phyloP scores from a whole-genome alignment of 495 filamentous ascomycete species.

The Lichenothelia convexa region DNA sequence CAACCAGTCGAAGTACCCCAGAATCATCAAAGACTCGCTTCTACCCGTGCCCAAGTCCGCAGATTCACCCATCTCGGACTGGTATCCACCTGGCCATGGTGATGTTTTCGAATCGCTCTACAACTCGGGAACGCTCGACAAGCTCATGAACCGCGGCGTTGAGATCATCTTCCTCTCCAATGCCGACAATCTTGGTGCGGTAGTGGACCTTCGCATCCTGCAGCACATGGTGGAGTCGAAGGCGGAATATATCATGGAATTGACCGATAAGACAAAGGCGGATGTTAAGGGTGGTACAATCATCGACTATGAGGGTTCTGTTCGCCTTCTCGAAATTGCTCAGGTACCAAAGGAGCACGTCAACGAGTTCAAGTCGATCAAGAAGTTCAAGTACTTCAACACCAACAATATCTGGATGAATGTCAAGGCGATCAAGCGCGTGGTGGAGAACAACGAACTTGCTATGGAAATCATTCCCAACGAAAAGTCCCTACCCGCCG shows the following conservation, averaged over 20 bases:
- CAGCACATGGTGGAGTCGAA: constrained; percentile 97
- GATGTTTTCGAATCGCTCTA: constrained; percentile 99
- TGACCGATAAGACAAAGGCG: constrained; percentile 99
- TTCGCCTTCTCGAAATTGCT: constrained; percentile 91
- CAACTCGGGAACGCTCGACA: constrained; percentile 95
- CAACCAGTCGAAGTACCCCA: constrained; percentile 97
- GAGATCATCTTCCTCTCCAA: constrained; percentile 99
- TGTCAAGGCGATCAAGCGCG: constrained; percentile 90
- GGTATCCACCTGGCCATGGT: constrained; percentile 98
- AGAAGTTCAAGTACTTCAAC: constrained; percentile 99
- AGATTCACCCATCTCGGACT: constrained; percentile 80
- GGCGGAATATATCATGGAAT: constrained; percentile 97
- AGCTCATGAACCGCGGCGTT: constrained; percentile 82
- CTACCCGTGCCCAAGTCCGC: constrained; percentile 84
- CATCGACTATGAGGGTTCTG: constrained; percentile 95
- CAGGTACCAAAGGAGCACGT: constrained; percentile 99
- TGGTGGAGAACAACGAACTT: constrained; percentile 95
- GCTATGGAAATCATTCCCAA: constrained; percentile 99
- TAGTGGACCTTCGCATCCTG: constrained; percentile 91
- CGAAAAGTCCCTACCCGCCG: constrained; percentile 91
- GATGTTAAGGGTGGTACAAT: constrained; percentile 99
- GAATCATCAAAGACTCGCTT: constrained; percentile 94
- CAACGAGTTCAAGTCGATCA: constrained; percentile 99
- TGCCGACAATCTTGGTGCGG: constrained; percentile 94
- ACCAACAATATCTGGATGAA: constrained; percentile 99